These are phyloP conservation scores for Aspergillus ochraceoroseus DNA, from an alignment of 2,329 filamentous ascomycete species.

Conservation along the genomic window DNA sequence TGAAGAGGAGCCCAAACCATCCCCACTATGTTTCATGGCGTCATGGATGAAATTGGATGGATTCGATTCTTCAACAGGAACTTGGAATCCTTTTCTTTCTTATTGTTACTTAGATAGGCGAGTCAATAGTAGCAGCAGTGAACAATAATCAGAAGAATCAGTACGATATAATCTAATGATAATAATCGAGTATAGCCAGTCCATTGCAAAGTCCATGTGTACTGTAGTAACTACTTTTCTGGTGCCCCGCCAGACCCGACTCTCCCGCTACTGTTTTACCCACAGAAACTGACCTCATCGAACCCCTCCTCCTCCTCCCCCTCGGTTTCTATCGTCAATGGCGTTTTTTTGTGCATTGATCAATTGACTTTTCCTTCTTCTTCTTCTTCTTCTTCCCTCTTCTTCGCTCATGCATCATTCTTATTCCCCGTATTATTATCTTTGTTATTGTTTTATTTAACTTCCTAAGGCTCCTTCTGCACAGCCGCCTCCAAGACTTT, in stretches of 20 bases:
- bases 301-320: slow-evolving; percentile 22
- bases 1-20: slow-evolving; percentile 12
- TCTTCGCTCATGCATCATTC: slow-evolving; percentile 1
- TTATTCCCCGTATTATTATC: slow-evolving; percentile 4
- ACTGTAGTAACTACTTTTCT: not conserved
- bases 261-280: slow-evolving; percentile 18
- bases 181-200: no score
- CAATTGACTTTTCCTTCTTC: no score
- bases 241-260: slow-evolving; percentile 20
- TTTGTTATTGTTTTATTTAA: not conserved
- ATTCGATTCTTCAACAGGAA: no score
- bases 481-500: not conserved
- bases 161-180: no score
- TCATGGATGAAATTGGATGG: slow-evolving; percentile 22
- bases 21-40: slow-evolving; percentile 25
- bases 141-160: no score
- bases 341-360: no score
- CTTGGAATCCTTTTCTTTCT: no score
- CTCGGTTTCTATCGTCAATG: slow-evolving; percentile 8
- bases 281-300: slow-evolving; percentile 33
- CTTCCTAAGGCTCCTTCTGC: not conserved
- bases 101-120: no score
- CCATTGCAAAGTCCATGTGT: no score
- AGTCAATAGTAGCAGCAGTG: no score
- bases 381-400: slow-evolving; percentile 5